Conservation (phyloP, 164 flowering plant genomes). For the Stephania cephalantha region DNA sequence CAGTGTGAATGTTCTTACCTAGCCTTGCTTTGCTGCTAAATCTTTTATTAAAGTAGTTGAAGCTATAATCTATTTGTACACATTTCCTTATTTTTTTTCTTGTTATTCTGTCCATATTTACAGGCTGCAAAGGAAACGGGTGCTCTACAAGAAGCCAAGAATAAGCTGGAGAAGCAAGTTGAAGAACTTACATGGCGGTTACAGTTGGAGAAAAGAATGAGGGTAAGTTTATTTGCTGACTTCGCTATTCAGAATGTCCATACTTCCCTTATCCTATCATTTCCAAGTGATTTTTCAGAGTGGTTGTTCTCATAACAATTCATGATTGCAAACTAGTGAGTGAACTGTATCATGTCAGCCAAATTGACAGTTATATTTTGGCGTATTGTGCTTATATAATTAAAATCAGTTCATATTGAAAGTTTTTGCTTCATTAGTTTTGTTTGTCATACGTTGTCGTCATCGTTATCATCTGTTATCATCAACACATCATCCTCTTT, state of each 20-base stretch:
- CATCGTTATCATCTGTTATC: too few relatives aligned
- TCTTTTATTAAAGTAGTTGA: background rate
- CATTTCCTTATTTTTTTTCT: background rate
- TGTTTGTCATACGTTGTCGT: too few relatives aligned
- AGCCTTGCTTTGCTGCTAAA: background rate
- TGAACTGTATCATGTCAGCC: too few relatives aligned
- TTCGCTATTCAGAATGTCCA: background rate
- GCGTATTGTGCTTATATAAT: too few relatives aligned
- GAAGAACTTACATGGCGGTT: slow-evolving; percentile 93
- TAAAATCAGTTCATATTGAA: too few relatives aligned
- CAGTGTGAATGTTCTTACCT: background rate
- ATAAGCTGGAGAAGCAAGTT: slow-evolving; percentile 95
- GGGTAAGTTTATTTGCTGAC: slow-evolving; percentile 34
- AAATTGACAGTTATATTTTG: too few relatives aligned
- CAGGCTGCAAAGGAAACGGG: slow-evolving; percentile 98
- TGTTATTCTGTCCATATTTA: slow-evolving; percentile 1
- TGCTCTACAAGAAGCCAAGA: slow-evolving; percentile 96
- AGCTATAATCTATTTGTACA: background rate
- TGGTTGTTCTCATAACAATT: background rate
- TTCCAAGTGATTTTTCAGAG: background rate
- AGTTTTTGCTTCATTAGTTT: too few relatives aligned
- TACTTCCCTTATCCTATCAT: background rate
- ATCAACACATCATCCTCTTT: too few relatives aligned
- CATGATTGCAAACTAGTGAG: background rate
- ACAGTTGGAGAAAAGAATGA: slow-evolving; percentile 90